These are phyloP conservation scores for Bretziella fagacearum DNA, from an alignment of 2,329 filamentous ascomycete genomes.

Conservation along the genomic window DNA sequence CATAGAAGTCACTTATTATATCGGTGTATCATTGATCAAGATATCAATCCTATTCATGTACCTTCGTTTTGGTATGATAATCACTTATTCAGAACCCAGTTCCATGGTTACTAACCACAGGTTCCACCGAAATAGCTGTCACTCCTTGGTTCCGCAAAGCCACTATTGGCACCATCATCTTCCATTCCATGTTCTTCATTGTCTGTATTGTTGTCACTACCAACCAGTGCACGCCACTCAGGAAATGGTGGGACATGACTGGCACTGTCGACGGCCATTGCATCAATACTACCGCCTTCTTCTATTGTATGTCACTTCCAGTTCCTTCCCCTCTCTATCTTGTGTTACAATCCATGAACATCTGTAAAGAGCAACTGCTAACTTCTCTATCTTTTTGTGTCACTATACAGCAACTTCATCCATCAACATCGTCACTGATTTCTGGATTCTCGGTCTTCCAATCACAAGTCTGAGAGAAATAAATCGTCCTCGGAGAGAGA, in stretches of 20 bases:
- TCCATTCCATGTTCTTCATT: constrained; percentile 26
- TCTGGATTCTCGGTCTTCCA: constrained; percentile 29
- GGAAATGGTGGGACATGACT: constrained; percentile 27
- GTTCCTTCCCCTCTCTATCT: neutral
- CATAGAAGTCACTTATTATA: constrained; percentile 27
- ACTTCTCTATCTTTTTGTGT: neutral
- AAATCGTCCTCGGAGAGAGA: constrained; percentile 31
- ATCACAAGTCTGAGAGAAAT: constrained; percentile 28
- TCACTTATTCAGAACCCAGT: too few species aligned
- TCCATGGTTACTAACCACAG: neutral
- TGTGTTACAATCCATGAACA: neutral
- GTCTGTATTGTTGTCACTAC: constrained; percentile 25
- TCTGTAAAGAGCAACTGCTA: neutral
- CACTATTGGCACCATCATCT: constrained; percentile 21
- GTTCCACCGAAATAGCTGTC: constrained; percentile 5
- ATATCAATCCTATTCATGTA: constrained; percentile 30
- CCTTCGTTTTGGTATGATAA: constrained; percentile 26
- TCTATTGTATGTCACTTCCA: constrained; percentile 22
- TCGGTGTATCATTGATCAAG: constrained; percentile 26
- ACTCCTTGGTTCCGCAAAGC: constrained; percentile 15
- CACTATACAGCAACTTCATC: constrained; percentile 24
- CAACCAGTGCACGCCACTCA: constrained; percentile 26
- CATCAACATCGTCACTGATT: constrained; percentile 31
- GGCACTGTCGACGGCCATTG: constrained; percentile 22
- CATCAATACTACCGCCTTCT: constrained; percentile 26